Evolutionary conservation across 148 eudicot genomes (phyloP).

Genomic region (Drosera capensis): DNA sequence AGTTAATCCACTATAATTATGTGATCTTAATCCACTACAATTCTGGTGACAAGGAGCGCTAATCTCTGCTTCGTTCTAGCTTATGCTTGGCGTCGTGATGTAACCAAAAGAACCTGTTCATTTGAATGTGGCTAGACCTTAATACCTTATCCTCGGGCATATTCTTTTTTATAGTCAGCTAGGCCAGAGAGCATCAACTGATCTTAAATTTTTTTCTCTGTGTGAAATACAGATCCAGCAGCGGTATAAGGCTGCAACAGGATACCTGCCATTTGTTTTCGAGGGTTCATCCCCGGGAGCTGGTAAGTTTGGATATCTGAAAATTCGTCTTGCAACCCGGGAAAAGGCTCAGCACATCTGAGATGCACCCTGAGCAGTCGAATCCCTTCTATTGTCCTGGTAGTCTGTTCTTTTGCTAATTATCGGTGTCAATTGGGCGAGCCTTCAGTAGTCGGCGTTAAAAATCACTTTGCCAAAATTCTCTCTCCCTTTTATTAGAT

Average conservation of each 20-base stretch:
- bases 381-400: too few relatives aligned
- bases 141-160: neutral
- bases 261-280: constrained; percentile 61
- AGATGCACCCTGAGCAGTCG: too few relatives aligned
- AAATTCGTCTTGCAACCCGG: constrained; percentile 35
- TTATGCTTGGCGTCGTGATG: too few relatives aligned
- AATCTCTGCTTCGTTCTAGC: neutral
- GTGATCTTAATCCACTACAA: neutral
- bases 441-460: too few relatives aligned
- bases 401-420: too few relatives aligned
- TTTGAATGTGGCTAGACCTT: too few relatives aligned
- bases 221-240: constrained; percentile 50
- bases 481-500: too few relatives aligned
- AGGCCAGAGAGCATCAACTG: neutral
- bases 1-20: neutral
- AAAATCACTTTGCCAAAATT: too few relatives aligned
- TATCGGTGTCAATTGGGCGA: too few relatives aligned
- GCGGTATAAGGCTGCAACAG: constrained; percentile 74
- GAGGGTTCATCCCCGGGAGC: constrained; percentile 99
- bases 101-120: neutral
- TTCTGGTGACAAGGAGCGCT: neutral
- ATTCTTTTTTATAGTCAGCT: too few relatives aligned
- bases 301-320: constrained; percentile 78
- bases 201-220: constrained; percentile 3
- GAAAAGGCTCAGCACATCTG: neutral